Conservation (phyloP, 2,329 filamentous ascomycete genomes). For the Triangularia verruculosa region DNA sequence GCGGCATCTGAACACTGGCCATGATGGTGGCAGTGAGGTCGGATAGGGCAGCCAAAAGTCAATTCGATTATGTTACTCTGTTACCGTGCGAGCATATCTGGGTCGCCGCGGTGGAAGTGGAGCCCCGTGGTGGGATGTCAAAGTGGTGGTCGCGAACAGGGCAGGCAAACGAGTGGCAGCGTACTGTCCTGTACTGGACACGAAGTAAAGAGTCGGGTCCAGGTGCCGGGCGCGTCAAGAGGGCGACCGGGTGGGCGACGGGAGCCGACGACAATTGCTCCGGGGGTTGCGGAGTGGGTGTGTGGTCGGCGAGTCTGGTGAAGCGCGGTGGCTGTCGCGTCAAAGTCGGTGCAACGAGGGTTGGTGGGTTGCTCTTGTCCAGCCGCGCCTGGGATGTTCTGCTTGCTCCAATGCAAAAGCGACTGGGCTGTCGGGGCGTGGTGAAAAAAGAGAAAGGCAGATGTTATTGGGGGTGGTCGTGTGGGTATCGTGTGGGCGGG, state of each 20-base stretch:
- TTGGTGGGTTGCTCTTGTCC: constrained; percentile 20
- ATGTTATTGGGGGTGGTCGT: constrained; percentile 40
- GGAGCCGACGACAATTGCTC: not conserved
- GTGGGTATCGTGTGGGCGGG: constrained; percentile 39
- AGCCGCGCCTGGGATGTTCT: constrained; percentile 1
- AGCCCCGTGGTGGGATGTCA: constrained; percentile 14
- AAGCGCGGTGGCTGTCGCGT: constrained; percentile 9
- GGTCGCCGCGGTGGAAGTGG: constrained; percentile 21
- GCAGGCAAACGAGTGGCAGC: constrained; percentile 2
- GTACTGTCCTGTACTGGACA: not conserved
- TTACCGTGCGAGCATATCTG: constrained; percentile 26
- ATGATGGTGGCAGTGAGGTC: constrained; percentile 49
- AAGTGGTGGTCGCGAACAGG: not conserved
- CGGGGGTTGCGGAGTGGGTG: not conserved
- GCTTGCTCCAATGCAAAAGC: constrained; percentile 17
- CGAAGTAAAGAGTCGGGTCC: not conserved
- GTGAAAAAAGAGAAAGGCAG: constrained; percentile 44
- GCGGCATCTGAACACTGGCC: constrained; percentile 75
- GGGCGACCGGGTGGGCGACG: not conserved
- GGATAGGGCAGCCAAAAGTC: constrained; percentile 17
- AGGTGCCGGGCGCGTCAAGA: not conserved
- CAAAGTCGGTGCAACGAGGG: constrained; percentile 4
- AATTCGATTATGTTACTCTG: constrained; percentile 17
- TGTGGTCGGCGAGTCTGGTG: not conserved
- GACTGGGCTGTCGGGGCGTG: constrained; percentile 32